Percentiles rank a stretch among this genome's conserved stretches.
Conservation (phyloP, 2,329 filamentous ascomycete species). For the Phoma sp. region DNA sequence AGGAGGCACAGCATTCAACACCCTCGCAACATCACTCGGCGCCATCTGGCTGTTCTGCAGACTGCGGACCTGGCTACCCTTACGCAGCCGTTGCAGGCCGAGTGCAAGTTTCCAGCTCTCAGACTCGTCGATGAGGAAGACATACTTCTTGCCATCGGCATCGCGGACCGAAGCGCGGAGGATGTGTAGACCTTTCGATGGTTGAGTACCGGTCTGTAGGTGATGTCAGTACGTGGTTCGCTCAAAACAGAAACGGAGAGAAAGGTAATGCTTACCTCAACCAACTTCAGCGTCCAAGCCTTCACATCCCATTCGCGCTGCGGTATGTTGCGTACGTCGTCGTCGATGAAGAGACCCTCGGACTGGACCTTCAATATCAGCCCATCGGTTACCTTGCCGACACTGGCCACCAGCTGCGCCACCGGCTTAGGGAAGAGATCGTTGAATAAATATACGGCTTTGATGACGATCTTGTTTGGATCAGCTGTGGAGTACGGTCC, state of each 20-base stretch:
- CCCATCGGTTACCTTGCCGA: slow-evolving; percentile 87
- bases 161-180: slow-evolving; percentile 66
- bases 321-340: slow-evolving; percentile 88
- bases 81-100: slow-evolving; percentile 63
- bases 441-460: slow-evolving; percentile 90
- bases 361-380: slow-evolving; percentile 91
- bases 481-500: slow-evolving; percentile 86
- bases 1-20: slow-evolving; percentile 46
- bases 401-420: slow-evolving; percentile 86
- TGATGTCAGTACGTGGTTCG: slow-evolving; percentile 18
- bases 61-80: slow-evolving; percentile 63
- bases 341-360: slow-evolving; percentile 95
- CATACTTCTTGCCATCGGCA: slow-evolving; percentile 66
- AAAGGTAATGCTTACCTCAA: slow-evolving; percentile 64
- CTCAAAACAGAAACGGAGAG: neutral
- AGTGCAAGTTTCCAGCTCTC: slow-evolving; percentile 70
- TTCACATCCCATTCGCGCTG: slow-evolving; percentile 99
- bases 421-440: slow-evolving; percentile 88
- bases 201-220: slow-evolving; percentile 53
- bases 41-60: slow-evolving; percentile 63
- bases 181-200: slow-evolving; percentile 58
- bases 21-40: slow-evolving; percentile 50
- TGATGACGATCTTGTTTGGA: slow-evolving; percentile 94
- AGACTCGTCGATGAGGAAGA: slow-evolving; percentile 65
- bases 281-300: slow-evolving; percentile 92